phyloP scores from a whole-genome alignment of 2,329 filamentous ascomycete genomes.

The Xylaria arbuscula region DNA sequence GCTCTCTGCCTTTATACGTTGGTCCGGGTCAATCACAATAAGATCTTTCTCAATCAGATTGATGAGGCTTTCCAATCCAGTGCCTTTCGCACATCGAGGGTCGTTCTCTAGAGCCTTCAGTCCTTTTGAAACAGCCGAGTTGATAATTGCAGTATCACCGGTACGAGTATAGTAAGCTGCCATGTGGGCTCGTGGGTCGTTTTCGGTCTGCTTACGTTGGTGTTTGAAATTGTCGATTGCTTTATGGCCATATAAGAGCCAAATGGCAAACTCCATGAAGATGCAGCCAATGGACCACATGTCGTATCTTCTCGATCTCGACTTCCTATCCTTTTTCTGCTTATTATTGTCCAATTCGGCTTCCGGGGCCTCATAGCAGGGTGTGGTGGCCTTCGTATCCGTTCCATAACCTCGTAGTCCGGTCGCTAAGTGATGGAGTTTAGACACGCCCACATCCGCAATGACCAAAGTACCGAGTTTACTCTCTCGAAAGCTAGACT shows the following conservation, averaged over 20 bases:
- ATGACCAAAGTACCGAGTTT: conserved; percentile 19
- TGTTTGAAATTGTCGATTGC: conserved; percentile 21
- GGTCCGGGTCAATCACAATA: conserved; percentile 11
- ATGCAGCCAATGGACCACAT: conserved; percentile 34
- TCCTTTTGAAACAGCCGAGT: background rate
- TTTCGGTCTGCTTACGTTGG: background rate
- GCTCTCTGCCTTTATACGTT: conserved; percentile 1
- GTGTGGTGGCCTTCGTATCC: conserved; percentile 23
- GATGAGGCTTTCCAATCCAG: conserved; percentile 14
- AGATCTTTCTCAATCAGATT: conserved; percentile 19
- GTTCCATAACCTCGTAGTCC: background rate
- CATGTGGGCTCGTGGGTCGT: background rate
- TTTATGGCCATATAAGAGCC: conserved; percentile 17
- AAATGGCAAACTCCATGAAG: conserved; percentile 29
- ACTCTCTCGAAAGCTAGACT: background rate
- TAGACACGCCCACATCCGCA: conserved; percentile 29
- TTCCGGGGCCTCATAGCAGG: conserved; percentile 29
- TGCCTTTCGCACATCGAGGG: conserved; percentile 10
- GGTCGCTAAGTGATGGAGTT: conserved; percentile 16
- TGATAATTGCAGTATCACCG: background rate
- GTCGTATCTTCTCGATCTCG: conserved; percentile 26
- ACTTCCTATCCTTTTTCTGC: no score
- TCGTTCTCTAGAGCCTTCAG: conserved; percentile 15
- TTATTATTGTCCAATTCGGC: background rate
- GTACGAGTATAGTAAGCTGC: conserved; percentile 16